Percentiles rank a stretch among this genome's conserved stretches.
Evolutionary conservation across 352 stramenopile genomes (phyloP).

Genomic region (Globisporangium recalcitrans): DNA sequence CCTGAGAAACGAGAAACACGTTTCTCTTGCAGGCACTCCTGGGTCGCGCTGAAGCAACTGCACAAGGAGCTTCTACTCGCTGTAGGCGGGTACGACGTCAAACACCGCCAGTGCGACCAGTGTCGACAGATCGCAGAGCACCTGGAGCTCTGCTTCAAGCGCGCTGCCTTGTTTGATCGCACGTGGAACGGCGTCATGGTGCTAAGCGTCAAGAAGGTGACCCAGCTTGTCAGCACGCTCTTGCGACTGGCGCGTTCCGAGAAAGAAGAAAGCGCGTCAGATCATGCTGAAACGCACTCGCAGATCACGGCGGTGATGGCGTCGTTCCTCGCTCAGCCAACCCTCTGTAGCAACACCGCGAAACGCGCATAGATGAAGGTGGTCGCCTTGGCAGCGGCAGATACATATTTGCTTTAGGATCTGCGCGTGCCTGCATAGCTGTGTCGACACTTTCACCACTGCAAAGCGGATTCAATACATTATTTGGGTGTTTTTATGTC

Average conservation of each 20-base stretch:
- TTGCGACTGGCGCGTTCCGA: not conserved
- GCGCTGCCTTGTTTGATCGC: not conserved
- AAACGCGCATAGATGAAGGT: too few species aligned
- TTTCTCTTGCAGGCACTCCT: not conserved
- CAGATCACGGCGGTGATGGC: too few species aligned
- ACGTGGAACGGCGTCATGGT: slow-evolving; percentile 6
- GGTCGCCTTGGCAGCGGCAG: too few species aligned
- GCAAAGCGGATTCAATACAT: too few species aligned
- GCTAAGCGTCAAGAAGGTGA: not conserved
- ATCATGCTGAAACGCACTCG: too few species aligned
- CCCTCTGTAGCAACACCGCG: too few species aligned
- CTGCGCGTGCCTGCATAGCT: too few species aligned
- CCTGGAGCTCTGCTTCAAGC: slow-evolving; percentile 8
- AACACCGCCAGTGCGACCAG: not conserved
- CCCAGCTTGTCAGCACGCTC: not conserved
- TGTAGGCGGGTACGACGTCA: not conserved
- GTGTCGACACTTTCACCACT: too few species aligned
- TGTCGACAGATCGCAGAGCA: not conserved
- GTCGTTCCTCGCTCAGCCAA: too few species aligned
- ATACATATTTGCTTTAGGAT: too few species aligned
- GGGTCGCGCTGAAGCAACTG: not conserved
- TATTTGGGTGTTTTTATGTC: too few species aligned
- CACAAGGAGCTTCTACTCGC: not conserved
- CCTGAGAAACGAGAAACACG: not conserved
- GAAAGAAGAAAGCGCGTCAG: too few species aligned